phyloP scores from a whole-genome alignment of 176 grass and related monocot species.

The sorghum (Sorghum bicolor) region Sorghum_bicolor_NCBIv3 NC_012872.2:55438501-55439000 shows the following conservation, averaged over 20 bases:
- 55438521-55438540: constrained; percentile 65
- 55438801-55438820: background rate
- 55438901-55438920: background rate
- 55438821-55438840: background rate
- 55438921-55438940: background rate
- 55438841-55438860: background rate
- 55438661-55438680: constrained; percentile 10
- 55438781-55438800: constrained; percentile 16
- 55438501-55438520: constrained; percentile 69
- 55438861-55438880: background rate
- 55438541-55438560: constrained; percentile 36
- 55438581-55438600: background rate
- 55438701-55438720: constrained; percentile 13
- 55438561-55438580: constrained; percentile 4
- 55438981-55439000: background rate
- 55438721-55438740: background rate
- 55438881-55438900: background rate
- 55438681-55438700: background rate
- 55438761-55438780: background rate
- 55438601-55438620: background rate
- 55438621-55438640: background rate
- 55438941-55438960: constrained; percentile 9
- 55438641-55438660: constrained; percentile 1
- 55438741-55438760: background rate
- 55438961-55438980: background rate